Evolutionary conservation across 225 moss, liverwort and hornwort species (phyloP).

Genomic region (Thuidium tamariscinum): DNA sequence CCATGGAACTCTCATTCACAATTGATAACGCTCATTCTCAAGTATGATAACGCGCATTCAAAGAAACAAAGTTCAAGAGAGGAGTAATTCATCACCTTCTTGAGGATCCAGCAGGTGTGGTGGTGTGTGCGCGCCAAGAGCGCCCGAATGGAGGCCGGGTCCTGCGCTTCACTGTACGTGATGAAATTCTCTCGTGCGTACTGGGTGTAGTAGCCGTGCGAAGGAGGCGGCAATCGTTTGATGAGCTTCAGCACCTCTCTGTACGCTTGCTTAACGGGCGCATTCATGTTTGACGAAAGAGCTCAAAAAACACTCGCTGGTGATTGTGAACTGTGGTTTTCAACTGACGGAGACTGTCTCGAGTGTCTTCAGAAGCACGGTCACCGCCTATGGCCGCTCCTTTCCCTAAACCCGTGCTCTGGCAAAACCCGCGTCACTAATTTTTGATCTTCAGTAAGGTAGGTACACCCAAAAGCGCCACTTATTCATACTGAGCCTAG

Average conservation of each 20-base stretch:
- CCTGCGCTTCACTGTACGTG: constrained; percentile 36
- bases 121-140: constrained; percentile 28
- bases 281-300: background rate
- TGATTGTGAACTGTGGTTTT: background rate
- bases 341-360: background rate
- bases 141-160: background rate
- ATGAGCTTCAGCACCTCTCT: constrained; percentile 37
- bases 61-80: background rate
- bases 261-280: constrained; percentile 25
- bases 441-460: background rate
- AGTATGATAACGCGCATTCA: background rate
- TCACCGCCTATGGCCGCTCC: background rate
- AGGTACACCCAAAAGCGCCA: no score
- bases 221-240: constrained; percentile 11
- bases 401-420: background rate
- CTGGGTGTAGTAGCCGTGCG: constrained; percentile 33
- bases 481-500: no score
- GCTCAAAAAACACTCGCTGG: background rate
- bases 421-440: background rate
- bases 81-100: background rate
- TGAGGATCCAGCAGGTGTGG: constrained; percentile 39
- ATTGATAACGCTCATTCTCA: background rate
- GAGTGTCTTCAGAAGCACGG: background rate
- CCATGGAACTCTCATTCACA: background rate
- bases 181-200: constrained; percentile 47